These are phyloP conservation scores for Cladosporium sp. DNA, from an alignment of 2,329 filamentous ascomycete genomes.

Conservation along the genomic window DNA sequence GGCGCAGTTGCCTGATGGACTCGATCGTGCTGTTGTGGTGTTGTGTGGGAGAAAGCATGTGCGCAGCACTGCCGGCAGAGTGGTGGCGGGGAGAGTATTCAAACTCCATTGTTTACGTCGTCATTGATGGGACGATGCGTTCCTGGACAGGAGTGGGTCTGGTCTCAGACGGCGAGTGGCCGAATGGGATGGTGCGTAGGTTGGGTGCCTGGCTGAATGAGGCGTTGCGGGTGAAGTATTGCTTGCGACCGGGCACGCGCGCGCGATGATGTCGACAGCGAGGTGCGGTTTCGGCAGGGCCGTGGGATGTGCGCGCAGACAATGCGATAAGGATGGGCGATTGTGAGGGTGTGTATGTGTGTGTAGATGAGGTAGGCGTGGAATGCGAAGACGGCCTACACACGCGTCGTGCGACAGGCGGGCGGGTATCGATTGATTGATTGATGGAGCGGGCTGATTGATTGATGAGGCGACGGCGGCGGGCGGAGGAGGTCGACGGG, in stretches of 20 bases:
- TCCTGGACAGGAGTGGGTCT: not conserved
- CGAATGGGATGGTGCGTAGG: not conserved
- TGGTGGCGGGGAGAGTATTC: constrained; percentile 49
- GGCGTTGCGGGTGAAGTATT: not conserved
- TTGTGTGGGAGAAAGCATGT: constrained; percentile 75
- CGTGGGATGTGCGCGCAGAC: constrained; percentile 13
- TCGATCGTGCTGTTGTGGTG: constrained; percentile 47
- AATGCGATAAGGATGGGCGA: constrained; percentile 16
- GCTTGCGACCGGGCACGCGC: not conserved
- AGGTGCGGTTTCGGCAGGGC: constrained; percentile 3
- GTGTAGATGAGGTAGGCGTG: constrained; percentile 1
- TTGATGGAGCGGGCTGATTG: not conserved
- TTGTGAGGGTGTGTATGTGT: constrained; percentile 4
- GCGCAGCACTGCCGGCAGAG: constrained; percentile 67
- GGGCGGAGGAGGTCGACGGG: not conserved
- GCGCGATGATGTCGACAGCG: constrained; percentile 7
- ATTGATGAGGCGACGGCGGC: too few species aligned
- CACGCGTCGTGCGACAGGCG: constrained; percentile 12
- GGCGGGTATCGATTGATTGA: not conserved
- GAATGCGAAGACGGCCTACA: constrained; percentile 11
- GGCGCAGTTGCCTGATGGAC: constrained; percentile 82
- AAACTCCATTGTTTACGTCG: constrained; percentile 40
- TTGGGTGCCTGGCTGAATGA: not conserved
- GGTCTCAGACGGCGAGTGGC: not conserved
- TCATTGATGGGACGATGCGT: constrained; percentile 3